Base-by-base conservation (phyloP, 1,284 basidiomycete species). In the Cutaneotrichosporon mucoides region DNA sequence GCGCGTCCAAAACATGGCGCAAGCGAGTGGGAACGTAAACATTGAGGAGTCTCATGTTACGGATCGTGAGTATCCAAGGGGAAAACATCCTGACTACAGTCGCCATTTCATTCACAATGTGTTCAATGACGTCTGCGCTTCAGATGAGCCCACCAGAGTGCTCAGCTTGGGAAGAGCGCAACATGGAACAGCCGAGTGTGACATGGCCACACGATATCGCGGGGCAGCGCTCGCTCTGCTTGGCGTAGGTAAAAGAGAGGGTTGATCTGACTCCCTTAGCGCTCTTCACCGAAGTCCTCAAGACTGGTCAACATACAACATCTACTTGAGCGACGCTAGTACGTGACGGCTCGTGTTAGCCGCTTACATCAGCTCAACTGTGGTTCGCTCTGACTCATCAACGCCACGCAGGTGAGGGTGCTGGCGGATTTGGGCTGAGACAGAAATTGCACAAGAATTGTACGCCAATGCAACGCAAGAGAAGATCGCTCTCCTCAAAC, bases 281-380 rank as follows among this genome's bases (percentile, higher is more conserved):
- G 70, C 75, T 1, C 54, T 79, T 2, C 73, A 77, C 61, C 67
- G 77, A 13, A 77, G 75, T 55, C 71, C 75, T 1, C 77, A 79
- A 53, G 77, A 79, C 55, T 79, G 76, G 76, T 73, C 65, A 12
- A 73, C 69, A 9, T 79, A 76, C 57, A 76, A 76, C 41, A 66
- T 62, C 0, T 79, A 71, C 52, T 56, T 77, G n/a, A 68, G 72
- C 37, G 72, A 76, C 49, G 68, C 76, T 0, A 72, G 77, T 77
- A 40, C 57, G 74, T 62, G 15, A 8, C 34, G 11, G 16, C 11
- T 10, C 9, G n/a, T 5, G 5, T n/a, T 5, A 1, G 12, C 34
- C 34, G 6, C n/a, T 9, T 24, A 34, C 11, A 10, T 33, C 54
- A 76, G 77, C 71, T 11, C 68, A 71, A 57, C 67, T 76, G 1